Base-by-base conservation (phyloP, 2,329 filamentous ascomycete species). In the Neodidymelliopsis sp. region DNA sequence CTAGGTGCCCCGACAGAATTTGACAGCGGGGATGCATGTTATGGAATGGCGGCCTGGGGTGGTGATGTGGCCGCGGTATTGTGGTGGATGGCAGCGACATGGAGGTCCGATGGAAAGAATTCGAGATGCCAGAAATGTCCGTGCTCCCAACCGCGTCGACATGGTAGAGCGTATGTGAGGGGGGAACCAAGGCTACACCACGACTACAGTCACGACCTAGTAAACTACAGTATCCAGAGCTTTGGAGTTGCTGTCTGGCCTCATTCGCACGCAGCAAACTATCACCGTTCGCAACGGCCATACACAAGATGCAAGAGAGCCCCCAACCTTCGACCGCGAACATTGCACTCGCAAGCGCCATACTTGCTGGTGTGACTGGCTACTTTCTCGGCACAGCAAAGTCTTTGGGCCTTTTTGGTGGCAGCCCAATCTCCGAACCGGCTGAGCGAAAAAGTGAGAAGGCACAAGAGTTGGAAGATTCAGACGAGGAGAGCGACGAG, bases 341-440 rank as follows among this genome's bases (percentile, higher is more conserved):
- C 53, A 79, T 91, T 49, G 78, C 91, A 34, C 76, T 93, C 55
- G 84, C 86, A 44, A 91, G 90, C 13, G 86, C 86, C 57, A 82
- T 95, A 54, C 77, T 93, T 47, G 83, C 87, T 55, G 85, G 89
- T 59, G 71, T 94, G 43, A 82, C 84, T 1, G 92, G 92, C 63
- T 96, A 93, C 75, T 84, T 91, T 62, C 72, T 85, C 51, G 84
- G 84, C 45, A 81, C 84, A 68, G 84, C 81, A 13, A 80, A 83
- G 15, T 83, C 82, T 27, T 81, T 96, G 11, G 91, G 90, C 55
- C 76, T 96, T 51, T 91, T 91, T 74, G 81, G 70, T 3, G 68
- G 85, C 13, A 82, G 83, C 23, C 59, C 67, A 5, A 49, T 72
- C 53, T 80, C 60, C 38, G 56, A 47, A 16, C 49, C 67, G 9